Percentiles rank a stretch among this genome's conserved stretches.
These are phyloP conservation scores for Mucor saturninus DNA, from an alignment of 371 early-diverging fungal genomes.

Conservation along the genomic window DNA sequence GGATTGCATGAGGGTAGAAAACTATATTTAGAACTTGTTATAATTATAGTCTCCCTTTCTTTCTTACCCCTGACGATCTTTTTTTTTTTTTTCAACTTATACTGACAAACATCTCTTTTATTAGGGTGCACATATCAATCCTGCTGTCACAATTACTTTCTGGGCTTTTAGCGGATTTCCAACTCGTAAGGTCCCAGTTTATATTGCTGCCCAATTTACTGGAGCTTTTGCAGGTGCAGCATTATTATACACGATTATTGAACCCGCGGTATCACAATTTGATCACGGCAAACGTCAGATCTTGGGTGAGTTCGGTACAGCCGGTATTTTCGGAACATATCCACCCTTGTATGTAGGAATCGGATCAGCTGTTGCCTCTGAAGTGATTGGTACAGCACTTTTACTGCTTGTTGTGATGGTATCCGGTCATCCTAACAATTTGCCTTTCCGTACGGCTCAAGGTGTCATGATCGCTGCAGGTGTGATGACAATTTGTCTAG, in stretches of 20 bases:
- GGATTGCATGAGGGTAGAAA: neutral
- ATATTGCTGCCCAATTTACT: slow-evolving; percentile 64
- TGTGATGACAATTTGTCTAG: slow-evolving; percentile 42
- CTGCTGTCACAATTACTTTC: slow-evolving; percentile 75
- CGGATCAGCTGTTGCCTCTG: slow-evolving; percentile 72
- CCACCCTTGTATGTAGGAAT: slow-evolving; percentile 56
- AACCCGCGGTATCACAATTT: slow-evolving; percentile 60
- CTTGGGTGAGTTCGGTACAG: slow-evolving; percentile 59
- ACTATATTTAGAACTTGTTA: slow-evolving; percentile 3
- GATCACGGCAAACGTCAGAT: slow-evolving; percentile 66
- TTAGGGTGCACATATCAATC: slow-evolving; percentile 82
- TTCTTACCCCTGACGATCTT: slow-evolving; percentile 8
- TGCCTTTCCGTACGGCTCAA: slow-evolving; percentile 60
- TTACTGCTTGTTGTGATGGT: slow-evolving; percentile 73
- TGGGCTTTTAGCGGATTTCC: slow-evolving; percentile 75
- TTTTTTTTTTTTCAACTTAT: neutral
- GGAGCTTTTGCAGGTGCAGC: slow-evolving; percentile 80
- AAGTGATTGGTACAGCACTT: slow-evolving; percentile 81
- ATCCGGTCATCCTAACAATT: slow-evolving; percentile 72
- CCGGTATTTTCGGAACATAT: slow-evolving; percentile 81
- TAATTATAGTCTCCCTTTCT: neutral
- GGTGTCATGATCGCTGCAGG: slow-evolving; percentile 71
- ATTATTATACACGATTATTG: slow-evolving; percentile 60
- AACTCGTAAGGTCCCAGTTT: slow-evolving; percentile 63
- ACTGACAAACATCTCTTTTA: slow-evolving; percentile 1